Evolutionary conservation across 495 filamentous ascomycete species (phyloP).

Genomic region (Penicillium ochrochloron): DNA sequence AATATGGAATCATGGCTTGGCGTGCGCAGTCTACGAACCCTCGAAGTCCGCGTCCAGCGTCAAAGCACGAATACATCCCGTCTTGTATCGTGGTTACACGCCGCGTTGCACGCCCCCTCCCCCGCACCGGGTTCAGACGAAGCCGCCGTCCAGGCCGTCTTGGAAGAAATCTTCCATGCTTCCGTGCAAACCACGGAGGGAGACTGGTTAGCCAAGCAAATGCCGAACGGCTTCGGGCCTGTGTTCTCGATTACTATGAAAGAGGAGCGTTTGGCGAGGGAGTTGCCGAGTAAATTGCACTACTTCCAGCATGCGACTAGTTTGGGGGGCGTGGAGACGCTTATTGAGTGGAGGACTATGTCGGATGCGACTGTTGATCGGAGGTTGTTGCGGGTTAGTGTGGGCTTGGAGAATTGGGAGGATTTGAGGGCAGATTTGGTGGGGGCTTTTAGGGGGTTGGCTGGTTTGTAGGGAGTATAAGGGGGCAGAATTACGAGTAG

Average conservation of each 20-base stretch:
- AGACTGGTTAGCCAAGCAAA: conserved; percentile 81
- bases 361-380: conserved; percentile 74
- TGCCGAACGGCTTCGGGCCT: conserved; percentile 89
- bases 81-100: conserved; percentile 73
- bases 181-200: conserved; percentile 69
- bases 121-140: conserved; percentile 40
- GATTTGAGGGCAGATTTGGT: conserved; percentile 80
- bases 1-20: conserved; percentile 92
- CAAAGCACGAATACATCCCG: conserved; percentile 70
- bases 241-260: conserved; percentile 80
- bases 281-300: conserved; percentile 73
- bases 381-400: conserved; percentile 76
- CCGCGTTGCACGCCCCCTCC: conserved; percentile 41
- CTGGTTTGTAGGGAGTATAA: background rate
- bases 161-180: conserved; percentile 73
- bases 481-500: background rate
- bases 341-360: conserved; percentile 79
- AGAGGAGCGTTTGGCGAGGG: conserved; percentile 60
- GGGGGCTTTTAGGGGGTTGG: conserved; percentile 58
- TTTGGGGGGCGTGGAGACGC: conserved; percentile 88
- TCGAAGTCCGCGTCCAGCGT: conserved; percentile 78
- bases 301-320: conserved; percentile 96
- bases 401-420: conserved; percentile 86
- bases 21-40: conserved; percentile 79
- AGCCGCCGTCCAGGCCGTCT: conserved; percentile 52